Conservation (phyloP, 2,329 filamentous ascomycete species). For the Alternaria solani region DNA sequence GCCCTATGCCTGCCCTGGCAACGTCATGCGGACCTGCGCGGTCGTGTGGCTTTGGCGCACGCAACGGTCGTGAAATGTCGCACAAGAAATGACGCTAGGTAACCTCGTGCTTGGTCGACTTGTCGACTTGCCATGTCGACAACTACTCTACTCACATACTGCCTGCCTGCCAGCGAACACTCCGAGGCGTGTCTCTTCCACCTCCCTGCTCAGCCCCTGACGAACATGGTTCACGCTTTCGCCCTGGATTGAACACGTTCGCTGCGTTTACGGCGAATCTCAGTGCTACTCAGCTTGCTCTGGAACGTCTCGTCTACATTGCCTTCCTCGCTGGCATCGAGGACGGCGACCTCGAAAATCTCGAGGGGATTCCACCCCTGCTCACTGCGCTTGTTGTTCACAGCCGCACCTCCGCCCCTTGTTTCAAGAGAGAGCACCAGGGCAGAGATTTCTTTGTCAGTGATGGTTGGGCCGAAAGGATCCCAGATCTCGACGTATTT, state of each 20-base stretch:
- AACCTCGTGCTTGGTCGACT: conserved; percentile 18
- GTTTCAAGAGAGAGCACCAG: conserved; percentile 92
- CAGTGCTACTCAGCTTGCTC: conserved; percentile 90
- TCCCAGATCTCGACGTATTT: conserved; percentile 88
- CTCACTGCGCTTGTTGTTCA: conserved; percentile 82
- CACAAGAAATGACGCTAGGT: conserved; percentile 33
- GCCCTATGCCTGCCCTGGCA: conserved; percentile 22
- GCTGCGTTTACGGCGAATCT: conserved; percentile 65
- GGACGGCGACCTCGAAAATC: conserved; percentile 87
- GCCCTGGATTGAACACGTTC: conserved; percentile 36
- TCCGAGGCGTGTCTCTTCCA: conserved; percentile 13
- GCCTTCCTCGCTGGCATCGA: conserved; percentile 71
- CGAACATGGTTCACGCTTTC: conserved; percentile 29
- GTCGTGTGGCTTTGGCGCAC: conserved; percentile 33
- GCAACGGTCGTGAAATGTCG: conserved; percentile 31
- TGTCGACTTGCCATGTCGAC: conserved; percentile 17
- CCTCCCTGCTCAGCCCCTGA: conserved; percentile 1
- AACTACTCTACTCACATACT: conserved; percentile 13
- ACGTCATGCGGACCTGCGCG: conserved; percentile 35
- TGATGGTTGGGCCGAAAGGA: conserved; percentile 88
- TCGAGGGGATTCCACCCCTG: conserved; percentile 79
- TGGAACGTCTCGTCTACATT: conserved; percentile 69
- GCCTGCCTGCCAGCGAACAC: conserved; percentile 20
- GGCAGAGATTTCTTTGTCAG: conserved; percentile 77
- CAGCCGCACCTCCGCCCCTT: conserved; percentile 78